These are phyloP conservation scores for Artemisia argyi DNA, from an alignment of 129 eudicot species.

Conservation along the genomic window DNA sequence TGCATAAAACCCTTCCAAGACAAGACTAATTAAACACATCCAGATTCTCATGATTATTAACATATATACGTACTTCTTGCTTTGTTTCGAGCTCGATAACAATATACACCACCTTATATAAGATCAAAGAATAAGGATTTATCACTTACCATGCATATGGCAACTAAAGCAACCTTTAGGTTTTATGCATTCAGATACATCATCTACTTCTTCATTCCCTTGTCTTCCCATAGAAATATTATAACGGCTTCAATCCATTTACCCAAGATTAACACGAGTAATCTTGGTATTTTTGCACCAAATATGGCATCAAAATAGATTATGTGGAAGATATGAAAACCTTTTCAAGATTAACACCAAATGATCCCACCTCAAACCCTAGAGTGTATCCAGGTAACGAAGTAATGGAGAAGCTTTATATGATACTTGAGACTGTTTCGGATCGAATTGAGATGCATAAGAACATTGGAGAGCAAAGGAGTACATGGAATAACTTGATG, in stretches of 20 bases:
- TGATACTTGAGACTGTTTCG: constrained; percentile 45
- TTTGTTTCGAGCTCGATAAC: too few species aligned
- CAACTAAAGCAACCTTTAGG: too few species aligned
- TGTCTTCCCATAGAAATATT: constrained; percentile 21
- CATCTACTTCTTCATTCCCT: too few species aligned
- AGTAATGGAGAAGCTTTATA: constrained; percentile 43
- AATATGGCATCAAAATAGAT: constrained; percentile 26
- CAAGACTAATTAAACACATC: too few species aligned
- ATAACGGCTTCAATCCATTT: constrained; percentile 29
- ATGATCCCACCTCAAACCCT: not conserved
- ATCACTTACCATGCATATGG: too few species aligned
- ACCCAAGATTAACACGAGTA: constrained; percentile 17
- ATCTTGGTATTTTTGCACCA: constrained; percentile 2
- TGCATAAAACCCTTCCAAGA: too few species aligned
- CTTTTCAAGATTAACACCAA: constrained; percentile 25
- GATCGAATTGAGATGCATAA: constrained; percentile 59
- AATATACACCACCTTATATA: too few species aligned
- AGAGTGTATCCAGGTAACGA: not conserved
- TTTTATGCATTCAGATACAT: too few species aligned
- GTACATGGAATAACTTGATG: constrained; percentile 44
- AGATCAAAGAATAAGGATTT: too few species aligned
- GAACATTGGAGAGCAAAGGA: constrained; percentile 50
- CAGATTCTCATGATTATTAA: too few species aligned
- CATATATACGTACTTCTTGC: too few species aligned
- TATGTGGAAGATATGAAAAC: constrained; percentile 29